Base-by-base conservation (phyloP, 2,329 filamentous ascomycete genomes). In the Epichloe sibirici region DNA sequence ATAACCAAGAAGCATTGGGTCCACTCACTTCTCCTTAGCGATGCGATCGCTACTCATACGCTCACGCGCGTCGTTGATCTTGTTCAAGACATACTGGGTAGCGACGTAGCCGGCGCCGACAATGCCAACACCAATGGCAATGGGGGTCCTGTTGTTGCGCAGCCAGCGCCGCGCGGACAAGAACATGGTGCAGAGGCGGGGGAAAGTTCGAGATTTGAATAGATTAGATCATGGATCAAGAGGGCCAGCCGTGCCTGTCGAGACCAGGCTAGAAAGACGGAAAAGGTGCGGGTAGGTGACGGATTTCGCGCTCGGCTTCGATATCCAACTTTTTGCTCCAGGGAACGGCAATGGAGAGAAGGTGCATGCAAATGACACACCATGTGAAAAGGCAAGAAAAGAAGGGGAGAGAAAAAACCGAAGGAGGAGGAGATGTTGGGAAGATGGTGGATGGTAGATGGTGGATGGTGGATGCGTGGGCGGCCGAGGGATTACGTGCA, bases 31-130 rank as follows among this genome's bases (percentile, higher is more conserved):
- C 73, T 98, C 93, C 68, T 91, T 90, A 50, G 91, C 88, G 66
- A 96, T 94, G 63, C 90, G 84, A 65, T 97, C 93, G 69, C 89
- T 91, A 70, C 86, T 90, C 88, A 96, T 94, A 68, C 91, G 90
- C 78, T 96, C 90, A 59, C 90, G 83, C 61, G 91, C 90, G 70
- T 97, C 90, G 59, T 86, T 86, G 63, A 97, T 84, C 77, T 95
- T 97, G 63, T 79, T 81, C 64, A 96, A 70, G 59, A 95, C 82
- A 83, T 96, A 98, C 69, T 95, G 90, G 40, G 88, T 89, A 52
- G 87, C 90, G 55, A 96, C 73, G 71, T 98, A 98, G 59, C 90
- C 90, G 51, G 86, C 88, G 59, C 91, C 90, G 58, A 96, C 73
- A 59, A 97, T 80, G 58, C 90, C 90, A 54, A 88, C 82, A 58